Evolutionary conservation across 2,329 filamentous ascomycete genomes (phyloP).

Genomic region (Scedosporium apiospermum): DNA sequence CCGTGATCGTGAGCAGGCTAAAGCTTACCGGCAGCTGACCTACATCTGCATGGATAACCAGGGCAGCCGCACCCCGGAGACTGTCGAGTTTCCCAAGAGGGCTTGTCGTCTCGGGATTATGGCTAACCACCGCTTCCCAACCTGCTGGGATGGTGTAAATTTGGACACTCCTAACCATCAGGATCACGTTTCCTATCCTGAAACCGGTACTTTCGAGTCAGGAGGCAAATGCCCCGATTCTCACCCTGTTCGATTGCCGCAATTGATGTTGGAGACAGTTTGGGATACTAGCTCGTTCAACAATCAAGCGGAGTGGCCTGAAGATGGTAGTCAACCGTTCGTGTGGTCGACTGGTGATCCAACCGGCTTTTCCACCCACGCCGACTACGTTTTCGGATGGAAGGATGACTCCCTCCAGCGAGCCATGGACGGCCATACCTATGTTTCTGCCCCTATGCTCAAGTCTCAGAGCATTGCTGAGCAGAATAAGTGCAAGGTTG

Average conservation of each 20-base stretch:
- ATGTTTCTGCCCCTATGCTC: conserved; percentile 14
- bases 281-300: conserved; percentile 9
- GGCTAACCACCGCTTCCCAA: conserved; percentile 31
- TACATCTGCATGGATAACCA: conserved; percentile 29
- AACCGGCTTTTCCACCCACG: conserved; percentile 19
- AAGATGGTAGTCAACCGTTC: conserved; percentile 9
- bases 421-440: conserved; percentile 23
- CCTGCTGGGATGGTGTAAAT: conserved; percentile 24
- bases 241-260: conserved; percentile 9
- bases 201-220: conserved; percentile 7
- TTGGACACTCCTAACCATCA: conserved; percentile 9
- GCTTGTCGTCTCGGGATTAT: conserved; percentile 31
- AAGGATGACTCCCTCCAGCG: conserved; percentile 22
- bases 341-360: conserved; percentile 9
- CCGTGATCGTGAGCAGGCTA: conserved; percentile 20
- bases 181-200: conserved; percentile 8
- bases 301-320: conserved; percentile 6
- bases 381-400: conserved; percentile 24
- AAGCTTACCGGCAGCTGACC: conserved; percentile 28
- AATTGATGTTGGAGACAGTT: conserved; percentile 9
- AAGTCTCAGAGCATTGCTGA: conserved; percentile 6
- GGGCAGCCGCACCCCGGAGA: conserved; percentile 27
- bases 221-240: conserved; percentile 8
- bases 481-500: conserved; percentile 6
- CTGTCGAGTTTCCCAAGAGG: conserved; percentile 24